Evolutionary conservation across 2,329 filamentous ascomycete genomes (phyloP).

Genomic region (Capronia coronata): DNA sequence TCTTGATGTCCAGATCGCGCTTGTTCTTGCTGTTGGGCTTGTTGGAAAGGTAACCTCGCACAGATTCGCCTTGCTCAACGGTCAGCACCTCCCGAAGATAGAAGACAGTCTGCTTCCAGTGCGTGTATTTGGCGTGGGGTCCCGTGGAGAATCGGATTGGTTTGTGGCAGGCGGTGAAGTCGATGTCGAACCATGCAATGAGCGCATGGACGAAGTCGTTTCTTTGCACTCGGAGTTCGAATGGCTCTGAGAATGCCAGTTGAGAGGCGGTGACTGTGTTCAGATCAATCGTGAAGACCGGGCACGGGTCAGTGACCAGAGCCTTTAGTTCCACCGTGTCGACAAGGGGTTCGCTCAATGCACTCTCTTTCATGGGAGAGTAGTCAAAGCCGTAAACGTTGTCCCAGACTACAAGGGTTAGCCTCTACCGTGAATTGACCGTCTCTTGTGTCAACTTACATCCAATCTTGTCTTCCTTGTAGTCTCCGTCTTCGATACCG

Average conservation of each 20-base stretch:
- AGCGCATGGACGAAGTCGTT: constrained; percentile 95
- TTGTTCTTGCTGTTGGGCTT: constrained; percentile 90
- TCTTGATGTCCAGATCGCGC: constrained; percentile 85
- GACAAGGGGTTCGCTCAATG: constrained; percentile 90
- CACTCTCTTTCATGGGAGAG: constrained; percentile 83
- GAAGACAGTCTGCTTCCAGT: constrained; percentile 99
- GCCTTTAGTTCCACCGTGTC: constrained; percentile 98
- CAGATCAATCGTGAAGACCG: constrained; percentile 81
- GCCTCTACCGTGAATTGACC: neutral
- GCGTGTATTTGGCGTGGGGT: constrained; percentile 97
- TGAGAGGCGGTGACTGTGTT: constrained; percentile 82
- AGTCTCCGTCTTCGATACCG: constrained; percentile 96
- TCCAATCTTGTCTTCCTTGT: constrained; percentile 99
- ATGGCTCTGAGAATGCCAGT: constrained; percentile 74
- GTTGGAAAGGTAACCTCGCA: constrained; percentile 68
- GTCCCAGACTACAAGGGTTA: constrained; percentile 71
- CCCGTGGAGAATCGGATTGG: constrained; percentile 94
- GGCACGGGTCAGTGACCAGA: constrained; percentile 82
- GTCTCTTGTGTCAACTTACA: constrained; percentile 55
- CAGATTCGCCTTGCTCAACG: constrained; percentile 76
- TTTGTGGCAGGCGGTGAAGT: constrained; percentile 98
- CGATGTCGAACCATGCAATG: constrained; percentile 98
- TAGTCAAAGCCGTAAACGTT: constrained; percentile 99
- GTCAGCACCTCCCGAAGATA: constrained; percentile 92
- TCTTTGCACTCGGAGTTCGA: constrained; percentile 68